A percentile compares a stretch with the other conserved stretches of the same genome.
Conservation (phyloP, 345 rosid species). For the Firmiana major region DNA sequence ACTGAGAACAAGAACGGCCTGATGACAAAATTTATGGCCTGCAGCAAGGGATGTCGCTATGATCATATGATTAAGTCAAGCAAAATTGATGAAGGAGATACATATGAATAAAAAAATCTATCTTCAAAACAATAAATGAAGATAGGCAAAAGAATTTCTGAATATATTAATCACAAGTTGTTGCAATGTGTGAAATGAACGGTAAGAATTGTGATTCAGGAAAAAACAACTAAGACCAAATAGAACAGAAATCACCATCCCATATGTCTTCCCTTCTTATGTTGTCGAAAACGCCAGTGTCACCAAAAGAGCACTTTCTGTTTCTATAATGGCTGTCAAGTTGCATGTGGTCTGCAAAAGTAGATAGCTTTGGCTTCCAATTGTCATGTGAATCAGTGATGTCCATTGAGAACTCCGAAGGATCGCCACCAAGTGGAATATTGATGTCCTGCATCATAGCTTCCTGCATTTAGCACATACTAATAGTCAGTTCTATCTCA, state of each 20-base stretch:
- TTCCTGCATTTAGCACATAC: constrained; percentile 39
- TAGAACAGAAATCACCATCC: constrained; percentile 44
- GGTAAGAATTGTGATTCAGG: not conserved
- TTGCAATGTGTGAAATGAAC: constrained; percentile 13
- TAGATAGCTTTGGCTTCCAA: constrained; percentile 23
- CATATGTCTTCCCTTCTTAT: constrained; percentile 26
- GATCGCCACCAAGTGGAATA: constrained; percentile 27
- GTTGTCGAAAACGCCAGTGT: constrained; percentile 18
- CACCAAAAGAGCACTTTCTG: constrained; percentile 31
- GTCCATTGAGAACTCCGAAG: constrained; percentile 31
- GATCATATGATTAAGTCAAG: not conserved
- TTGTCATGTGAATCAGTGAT: constrained; percentile 26
- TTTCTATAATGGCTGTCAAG: constrained; percentile 28
- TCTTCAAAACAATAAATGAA: not conserved
- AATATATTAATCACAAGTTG: constrained; percentile 9
- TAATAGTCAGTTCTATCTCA: constrained; percentile 1
- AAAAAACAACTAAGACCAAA: not conserved
- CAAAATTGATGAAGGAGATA: not conserved
- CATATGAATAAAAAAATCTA: constrained; percentile 8
- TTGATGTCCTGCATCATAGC: constrained; percentile 41
- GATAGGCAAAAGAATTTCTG: constrained; percentile 2
- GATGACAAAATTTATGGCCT: not conserved
- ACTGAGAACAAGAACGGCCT: not conserved
- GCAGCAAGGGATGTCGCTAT: not conserved
- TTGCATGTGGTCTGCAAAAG: constrained; percentile 25